Evolutionary conservation across 805 yeast genomes (phyloP), one percentile per base, ranked within the genome.

Genomic region (Starmerella tilneyi): DNA sequence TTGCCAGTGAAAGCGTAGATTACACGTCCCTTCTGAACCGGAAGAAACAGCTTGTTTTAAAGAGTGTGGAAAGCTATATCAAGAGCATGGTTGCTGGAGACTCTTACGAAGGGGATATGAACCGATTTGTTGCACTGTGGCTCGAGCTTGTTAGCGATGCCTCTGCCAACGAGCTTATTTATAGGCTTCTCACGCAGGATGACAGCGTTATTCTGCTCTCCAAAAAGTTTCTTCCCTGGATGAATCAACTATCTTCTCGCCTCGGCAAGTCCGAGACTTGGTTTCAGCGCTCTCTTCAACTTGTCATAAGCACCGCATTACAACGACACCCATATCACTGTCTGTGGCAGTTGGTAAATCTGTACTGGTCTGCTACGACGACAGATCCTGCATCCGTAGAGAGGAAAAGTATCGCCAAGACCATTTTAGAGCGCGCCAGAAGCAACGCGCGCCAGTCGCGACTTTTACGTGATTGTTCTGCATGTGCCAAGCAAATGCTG

Each of bases 101-200:
- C 17, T n/a, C 31, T 6, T 44, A 37, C 17, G 43, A 31, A 13
- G 47, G 52, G 15, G 59, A 53, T 37, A 48, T 46, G 49, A 49
- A 42, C 5, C 32, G 83, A 45, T 80, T 88, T 50, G 80, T 88
- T 60, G 81, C 88, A 0, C 60, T 89, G 9, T 89, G 96, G 94
- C 67, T 89, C 31, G 82, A 79, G 49, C 71, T 76, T 52, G 69
- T 77, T 2, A 58, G 60, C 5, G 67, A 68, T 27, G 70, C 61
- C 1, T 60, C 56, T 0, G 63, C 81, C 5, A 79, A 75, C 50
- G 49, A 15, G 15, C 35, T 20, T 15, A 28, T 27, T 8, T 6
- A 19, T 22, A 12, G 4, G 15, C 11, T 36, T 7, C 31, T 22
- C 13, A 11, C 3, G 23, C 9, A 20, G 22, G 17, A 4, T 9